Evolutionary conservation across 176 grass and related monocot species (phyloP).

Genomic region (Coix lacrymajobi): DNA sequence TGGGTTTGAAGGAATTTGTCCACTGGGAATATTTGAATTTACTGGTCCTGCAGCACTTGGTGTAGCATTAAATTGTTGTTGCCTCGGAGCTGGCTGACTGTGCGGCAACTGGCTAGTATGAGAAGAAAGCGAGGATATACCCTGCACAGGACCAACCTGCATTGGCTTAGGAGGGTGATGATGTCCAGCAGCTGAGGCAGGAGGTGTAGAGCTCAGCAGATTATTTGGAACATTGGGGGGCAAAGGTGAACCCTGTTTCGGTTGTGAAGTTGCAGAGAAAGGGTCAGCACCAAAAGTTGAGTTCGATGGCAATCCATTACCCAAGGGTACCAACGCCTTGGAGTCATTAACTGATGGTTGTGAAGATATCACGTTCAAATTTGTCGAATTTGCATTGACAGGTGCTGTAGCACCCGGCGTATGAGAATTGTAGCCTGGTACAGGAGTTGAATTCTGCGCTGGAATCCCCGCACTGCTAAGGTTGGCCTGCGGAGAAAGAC

Average conservation of each 20-base stretch:
- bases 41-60: constrained; percentile 36
- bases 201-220: constrained; percentile 27
- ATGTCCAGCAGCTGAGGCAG: constrained; percentile 37
- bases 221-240: constrained; percentile 34
- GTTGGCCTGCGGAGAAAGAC: constrained; percentile 40
- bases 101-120: constrained; percentile 39
- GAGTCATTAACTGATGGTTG: constrained; percentile 50
- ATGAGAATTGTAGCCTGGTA: constrained; percentile 28
- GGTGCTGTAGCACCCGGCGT: constrained; percentile 1
- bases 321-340: constrained; percentile 49
- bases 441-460: constrained; percentile 34
- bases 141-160: constrained; percentile 39
- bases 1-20: constrained; percentile 42
- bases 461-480: constrained; percentile 42
- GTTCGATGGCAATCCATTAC: constrained; percentile 62
- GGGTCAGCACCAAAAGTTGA: constrained; percentile 44
- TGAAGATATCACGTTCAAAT: constrained; percentile 39
- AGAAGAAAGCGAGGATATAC: constrained; percentile 29
- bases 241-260: constrained; percentile 45
- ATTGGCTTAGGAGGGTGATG: constrained; percentile 44
- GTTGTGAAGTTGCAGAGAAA: constrained; percentile 42
- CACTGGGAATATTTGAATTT: constrained; percentile 37
- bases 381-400: constrained; percentile 20
- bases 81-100: constrained; percentile 38
- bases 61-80: constrained; percentile 37